A percentile compares a stretch with the other conserved stretches of the same genome.
phyloP scores from a whole-genome alignment of 192 early-diverging fungal species.

The Phycomyces blakesleeanus region DNA sequence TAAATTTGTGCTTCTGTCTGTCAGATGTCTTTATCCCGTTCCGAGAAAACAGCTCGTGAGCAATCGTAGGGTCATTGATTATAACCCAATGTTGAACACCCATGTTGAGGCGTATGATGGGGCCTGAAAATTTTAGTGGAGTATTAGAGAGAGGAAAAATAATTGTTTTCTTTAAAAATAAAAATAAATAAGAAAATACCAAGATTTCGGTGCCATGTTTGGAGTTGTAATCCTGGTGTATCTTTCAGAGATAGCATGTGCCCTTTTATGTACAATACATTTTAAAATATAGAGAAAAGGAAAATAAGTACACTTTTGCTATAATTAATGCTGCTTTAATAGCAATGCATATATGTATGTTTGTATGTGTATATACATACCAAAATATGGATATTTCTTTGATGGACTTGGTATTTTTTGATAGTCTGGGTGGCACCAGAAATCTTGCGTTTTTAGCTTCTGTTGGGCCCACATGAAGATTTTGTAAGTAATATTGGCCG shows the following conservation, averaged over 20 bases:
- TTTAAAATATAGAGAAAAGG: too few relatives aligned
- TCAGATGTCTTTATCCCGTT: not conserved
- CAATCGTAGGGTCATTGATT: conserved; percentile 7
- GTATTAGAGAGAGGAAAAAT: too few relatives aligned
- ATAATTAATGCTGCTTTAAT: not conserved
- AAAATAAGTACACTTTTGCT: not conserved
- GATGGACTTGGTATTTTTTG: not conserved
- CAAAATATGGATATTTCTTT: not conserved
- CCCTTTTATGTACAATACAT: too few relatives aligned
- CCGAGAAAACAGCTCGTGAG: conserved; percentile 5
- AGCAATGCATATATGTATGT: not conserved
- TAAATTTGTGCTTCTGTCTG: not conserved
- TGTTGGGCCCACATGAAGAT: too few relatives aligned
- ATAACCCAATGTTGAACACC: conserved; percentile 10
- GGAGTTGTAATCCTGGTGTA: not conserved
- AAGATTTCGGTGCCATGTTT: not conserved
- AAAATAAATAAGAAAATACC: not conserved
- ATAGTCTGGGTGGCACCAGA: not conserved
- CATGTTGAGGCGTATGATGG: conserved; percentile 8
- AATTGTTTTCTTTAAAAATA: not conserved
- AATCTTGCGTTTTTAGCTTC: too few relatives aligned
- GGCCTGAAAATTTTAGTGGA: not conserved
- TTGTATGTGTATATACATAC: not conserved
- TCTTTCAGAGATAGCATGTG: not conserved
- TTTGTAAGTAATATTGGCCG: too few relatives aligned